Percentiles rank a stretch among this genome's conserved stretches.
Evolutionary conservation across 139 green algal species (phyloP).

Genomic region (Haematococcus lacustris): DNA sequence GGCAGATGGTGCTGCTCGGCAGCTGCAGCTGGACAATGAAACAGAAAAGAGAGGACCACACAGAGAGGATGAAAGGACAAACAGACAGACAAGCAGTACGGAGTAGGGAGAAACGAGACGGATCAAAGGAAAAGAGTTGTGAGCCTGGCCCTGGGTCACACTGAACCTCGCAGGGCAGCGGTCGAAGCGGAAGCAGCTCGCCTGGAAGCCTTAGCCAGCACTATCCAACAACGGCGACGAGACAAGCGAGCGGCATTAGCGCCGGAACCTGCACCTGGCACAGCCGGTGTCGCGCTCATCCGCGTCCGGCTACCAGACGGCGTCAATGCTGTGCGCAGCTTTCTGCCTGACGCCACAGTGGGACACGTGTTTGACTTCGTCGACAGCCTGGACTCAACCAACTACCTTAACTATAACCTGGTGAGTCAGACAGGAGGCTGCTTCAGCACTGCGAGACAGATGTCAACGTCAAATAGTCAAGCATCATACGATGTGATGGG

Average conservation of each 20-base stretch:
- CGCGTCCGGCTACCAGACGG: constrained; percentile 67
- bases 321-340: constrained; percentile 53
- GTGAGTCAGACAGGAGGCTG: constrained; percentile 17
- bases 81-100: too few relatives aligned
- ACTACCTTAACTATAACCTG: constrained; percentile 45
- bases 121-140: too few relatives aligned
- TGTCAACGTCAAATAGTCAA: too few relatives aligned
- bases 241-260: constrained; percentile 38
- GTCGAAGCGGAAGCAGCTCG: constrained; percentile 41
- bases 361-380: constrained; percentile 59
- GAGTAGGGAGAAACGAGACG: too few relatives aligned
- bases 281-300: constrained; percentile 40
- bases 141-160: too few relatives aligned
- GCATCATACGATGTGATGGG: too few relatives aligned
- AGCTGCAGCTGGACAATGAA: background rate
- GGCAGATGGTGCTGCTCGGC: too few relatives aligned
- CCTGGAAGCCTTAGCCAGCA: constrained; percentile 23
- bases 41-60: background rate
- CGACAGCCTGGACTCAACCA: constrained; percentile 54
- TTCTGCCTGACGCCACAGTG: constrained; percentile 26
- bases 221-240: constrained; percentile 28
- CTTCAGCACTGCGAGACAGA: too few relatives aligned
- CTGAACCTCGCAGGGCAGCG: constrained; percentile 46
- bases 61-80: background rate
- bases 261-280: constrained; percentile 37